Conservation (phyloP, 768 basidiomycete species). For the Kwoniella bestiolae region DNA sequence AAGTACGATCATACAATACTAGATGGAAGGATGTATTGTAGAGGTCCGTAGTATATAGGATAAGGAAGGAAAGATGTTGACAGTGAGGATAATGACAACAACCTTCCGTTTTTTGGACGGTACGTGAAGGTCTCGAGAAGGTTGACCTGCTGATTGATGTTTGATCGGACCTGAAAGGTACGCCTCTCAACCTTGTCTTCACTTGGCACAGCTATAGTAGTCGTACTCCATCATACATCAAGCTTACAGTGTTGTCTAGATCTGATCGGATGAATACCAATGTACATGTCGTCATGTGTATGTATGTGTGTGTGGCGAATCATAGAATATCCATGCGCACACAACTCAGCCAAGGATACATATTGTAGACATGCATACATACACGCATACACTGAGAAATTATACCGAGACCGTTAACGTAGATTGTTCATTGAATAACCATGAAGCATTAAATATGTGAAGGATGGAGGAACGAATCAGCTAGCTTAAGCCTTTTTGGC, state of each 20-base stretch:
- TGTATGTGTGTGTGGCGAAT: background rate
- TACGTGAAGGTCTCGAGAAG: too few relatives aligned
- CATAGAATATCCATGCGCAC: background rate
- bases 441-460: background rate
- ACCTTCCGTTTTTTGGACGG: too few relatives aligned
- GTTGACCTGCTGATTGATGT: background rate
- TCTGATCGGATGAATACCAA: background rate
- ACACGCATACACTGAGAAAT: too few relatives aligned
- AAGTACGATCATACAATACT: background rate
- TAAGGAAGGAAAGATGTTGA: background rate
- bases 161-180: background rate
- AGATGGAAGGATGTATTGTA: background rate
- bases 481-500: background rate
- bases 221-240: background rate
- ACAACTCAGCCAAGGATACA: too few relatives aligned
- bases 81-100: too few relatives aligned
- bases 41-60: background rate
- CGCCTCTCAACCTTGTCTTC: background rate
- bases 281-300: background rate
- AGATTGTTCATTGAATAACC: too few relatives aligned
- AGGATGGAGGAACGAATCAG: background rate
- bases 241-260: background rate
- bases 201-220: background rate
- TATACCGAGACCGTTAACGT: too few relatives aligned
- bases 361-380: too few relatives aligned